Evolutionary conservation across 2,329 filamentous ascomycete genomes (phyloP).

Genomic region (Trichoderma oligosporum): DNA sequence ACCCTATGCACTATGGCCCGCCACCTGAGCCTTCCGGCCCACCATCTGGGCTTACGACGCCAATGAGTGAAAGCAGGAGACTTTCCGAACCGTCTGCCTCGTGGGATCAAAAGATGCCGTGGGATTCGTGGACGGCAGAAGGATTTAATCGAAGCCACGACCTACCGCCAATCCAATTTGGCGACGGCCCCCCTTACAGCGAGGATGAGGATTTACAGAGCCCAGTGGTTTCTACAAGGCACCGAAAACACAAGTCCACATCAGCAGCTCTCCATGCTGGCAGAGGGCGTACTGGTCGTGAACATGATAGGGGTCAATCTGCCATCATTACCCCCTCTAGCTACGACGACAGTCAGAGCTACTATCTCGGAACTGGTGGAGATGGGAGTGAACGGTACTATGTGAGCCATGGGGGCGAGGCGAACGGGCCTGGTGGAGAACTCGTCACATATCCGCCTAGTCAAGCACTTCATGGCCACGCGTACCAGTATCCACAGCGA

Average conservation of each 20-base stretch:
- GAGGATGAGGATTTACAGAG: conserved; percentile 94
- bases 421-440: conserved; percentile 73
- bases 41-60: conserved; percentile 79
- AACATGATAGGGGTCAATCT: conserved; percentile 37
- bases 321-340: conserved; percentile 46
- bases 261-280: conserved; percentile 44
- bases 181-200: conserved; percentile 86
- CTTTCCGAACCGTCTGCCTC: conserved; percentile 76
- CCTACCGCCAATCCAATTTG: conserved; percentile 77
- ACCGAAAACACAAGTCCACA: conserved; percentile 79
- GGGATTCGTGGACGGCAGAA: conserved; percentile 54
- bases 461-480: conserved; percentile 55
- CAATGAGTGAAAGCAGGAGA: conserved; percentile 72
- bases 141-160: conserved; percentile 62
- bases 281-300: conserved; percentile 46
- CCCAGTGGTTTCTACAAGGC: conserved; percentile 78
- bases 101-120: conserved; percentile 67
- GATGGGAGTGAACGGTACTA: conserved; percentile 75
- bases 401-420: conserved; percentile 63
- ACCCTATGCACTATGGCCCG: conserved; percentile 93
- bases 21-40: conserved; percentile 66
- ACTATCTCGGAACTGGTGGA: conserved; percentile 61
- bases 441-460: conserved; percentile 73
- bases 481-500: conserved; percentile 40
- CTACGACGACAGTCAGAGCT: conserved; percentile 57